Conservation (phyloP, 371 early-diverging fungal species). For the Zychaea mexicana region DNA sequence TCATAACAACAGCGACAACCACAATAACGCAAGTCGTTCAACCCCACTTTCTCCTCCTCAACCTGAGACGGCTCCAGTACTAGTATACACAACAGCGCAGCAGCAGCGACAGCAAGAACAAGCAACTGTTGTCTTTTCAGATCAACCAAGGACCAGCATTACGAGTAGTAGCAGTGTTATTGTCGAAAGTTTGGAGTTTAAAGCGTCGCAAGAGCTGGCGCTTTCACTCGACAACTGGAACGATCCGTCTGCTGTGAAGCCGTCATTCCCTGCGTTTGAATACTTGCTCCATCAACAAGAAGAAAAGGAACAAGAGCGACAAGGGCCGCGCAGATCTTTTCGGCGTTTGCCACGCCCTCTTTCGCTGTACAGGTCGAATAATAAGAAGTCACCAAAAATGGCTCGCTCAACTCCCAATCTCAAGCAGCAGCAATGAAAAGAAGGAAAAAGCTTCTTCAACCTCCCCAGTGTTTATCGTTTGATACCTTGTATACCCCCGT, state of each 20-base stretch:
- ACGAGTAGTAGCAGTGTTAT: constrained; percentile 3
- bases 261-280: constrained; percentile 7
- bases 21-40: not conserved
- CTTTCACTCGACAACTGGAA: not conserved
- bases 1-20: too few relatives aligned
- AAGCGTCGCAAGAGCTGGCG: constrained; percentile 12
- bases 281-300: constrained; percentile 1
- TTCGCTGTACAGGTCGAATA: constrained; percentile 6
- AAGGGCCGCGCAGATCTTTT: not conserved
- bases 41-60: constrained; percentile 7
- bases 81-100: not conserved
- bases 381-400: constrained; percentile 1
- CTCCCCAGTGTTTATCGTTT: too few relatives aligned
- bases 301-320: not conserved
- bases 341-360: constrained; percentile 6
- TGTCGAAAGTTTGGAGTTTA: constrained; percentile 12
- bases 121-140: not conserved
- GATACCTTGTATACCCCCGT: too few relatives aligned
- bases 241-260: not conserved
- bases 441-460: too few relatives aligned
- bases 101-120: not conserved
- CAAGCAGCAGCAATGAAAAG: too few relatives aligned
- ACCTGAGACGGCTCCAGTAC: not conserved
- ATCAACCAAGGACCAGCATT: not conserved
- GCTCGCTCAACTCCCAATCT: constrained; percentile 11